phyloP scores from a whole-genome alignment of 2,329 filamentous ascomycete species.

The Ophiobolus disseminans region DNA sequence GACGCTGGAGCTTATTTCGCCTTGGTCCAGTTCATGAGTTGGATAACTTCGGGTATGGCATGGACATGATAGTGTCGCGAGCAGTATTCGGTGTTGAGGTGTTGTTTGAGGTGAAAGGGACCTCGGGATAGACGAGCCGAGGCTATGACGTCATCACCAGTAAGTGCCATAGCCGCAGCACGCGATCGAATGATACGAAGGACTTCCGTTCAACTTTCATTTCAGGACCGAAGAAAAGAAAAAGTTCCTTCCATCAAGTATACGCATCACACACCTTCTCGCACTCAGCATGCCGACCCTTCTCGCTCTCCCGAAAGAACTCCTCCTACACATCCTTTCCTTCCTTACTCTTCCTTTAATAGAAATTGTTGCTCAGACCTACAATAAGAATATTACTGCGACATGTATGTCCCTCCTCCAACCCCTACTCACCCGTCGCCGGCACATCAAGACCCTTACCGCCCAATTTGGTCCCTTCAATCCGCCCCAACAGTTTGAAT shows the following conservation, averaged over 20 bases:
- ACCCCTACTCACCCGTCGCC: background rate
- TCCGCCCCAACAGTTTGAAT: background rate
- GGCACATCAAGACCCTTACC: background rate
- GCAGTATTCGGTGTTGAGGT: background rate
- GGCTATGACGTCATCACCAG: no score
- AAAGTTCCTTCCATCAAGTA: no score
- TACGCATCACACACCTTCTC: background rate
- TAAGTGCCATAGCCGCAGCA: no score
- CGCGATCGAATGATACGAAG: no score
- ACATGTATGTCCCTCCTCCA: background rate
- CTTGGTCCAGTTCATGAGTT: conserved; percentile 13
- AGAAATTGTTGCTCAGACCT: background rate
- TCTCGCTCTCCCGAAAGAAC: background rate
- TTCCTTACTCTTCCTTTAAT: background rate
- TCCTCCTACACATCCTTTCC: background rate
- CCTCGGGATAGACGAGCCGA: no score
- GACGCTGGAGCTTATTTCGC: conserved; percentile 16
- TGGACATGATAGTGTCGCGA: conserved; percentile 1
- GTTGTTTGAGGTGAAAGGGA: background rate
- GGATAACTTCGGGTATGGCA: conserved; percentile 10
- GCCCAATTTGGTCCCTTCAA: background rate
- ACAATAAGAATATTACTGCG: background rate
- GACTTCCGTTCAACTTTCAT: no score
- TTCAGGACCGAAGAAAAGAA: no score
- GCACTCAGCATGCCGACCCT: background rate